A percentile compares a stretch with the other conserved stretches of the same genome.
Evolutionary conservation across 2,329 filamentous ascomycete genomes (phyloP).

Genomic region (Fusarium hostae): DNA sequence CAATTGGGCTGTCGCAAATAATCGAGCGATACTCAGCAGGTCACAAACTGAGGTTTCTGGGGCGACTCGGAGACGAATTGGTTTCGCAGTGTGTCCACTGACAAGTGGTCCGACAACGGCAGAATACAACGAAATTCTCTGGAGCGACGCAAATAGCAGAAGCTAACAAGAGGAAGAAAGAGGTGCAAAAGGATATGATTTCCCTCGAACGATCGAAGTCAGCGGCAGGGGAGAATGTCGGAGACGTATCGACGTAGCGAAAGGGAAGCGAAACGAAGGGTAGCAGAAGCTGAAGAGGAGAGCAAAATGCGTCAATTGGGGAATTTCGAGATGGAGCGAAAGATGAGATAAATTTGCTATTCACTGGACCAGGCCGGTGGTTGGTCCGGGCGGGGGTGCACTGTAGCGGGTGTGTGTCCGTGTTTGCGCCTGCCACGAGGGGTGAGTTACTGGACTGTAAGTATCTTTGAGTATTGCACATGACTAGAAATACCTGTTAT

Average conservation of each 20-base stretch:
- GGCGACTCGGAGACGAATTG: constrained; percentile 6
- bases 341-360: constrained; percentile 48
- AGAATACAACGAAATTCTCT: constrained; percentile 21
- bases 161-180: constrained; percentile 13
- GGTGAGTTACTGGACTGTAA: constrained; percentile 9
- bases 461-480: constrained; percentile 9
- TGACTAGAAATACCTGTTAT: constrained; percentile 18
- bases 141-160: constrained; percentile 22
- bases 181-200: constrained; percentile 5
- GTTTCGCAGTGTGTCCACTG: constrained; percentile 20
- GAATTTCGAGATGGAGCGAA: constrained; percentile 42
- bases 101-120: constrained; percentile 36
- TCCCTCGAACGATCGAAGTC: constrained; percentile 32
- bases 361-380: constrained; percentile 38
- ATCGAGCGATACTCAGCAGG: constrained; percentile 21
- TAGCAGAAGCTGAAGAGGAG: constrained; percentile 26
- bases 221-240: constrained; percentile 23
- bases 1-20: constrained; percentile 32
- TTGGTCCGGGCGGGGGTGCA: constrained; percentile 40
- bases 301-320: constrained; percentile 45
- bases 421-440: neutral
- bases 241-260: constrained; percentile 24
- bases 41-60: constrained; percentile 13
- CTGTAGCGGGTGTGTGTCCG: constrained; percentile 10
- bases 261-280: constrained; percentile 17